Base-by-base conservation (phyloP, 441 rosid genomes). In the Populus hybrid region DNA sequence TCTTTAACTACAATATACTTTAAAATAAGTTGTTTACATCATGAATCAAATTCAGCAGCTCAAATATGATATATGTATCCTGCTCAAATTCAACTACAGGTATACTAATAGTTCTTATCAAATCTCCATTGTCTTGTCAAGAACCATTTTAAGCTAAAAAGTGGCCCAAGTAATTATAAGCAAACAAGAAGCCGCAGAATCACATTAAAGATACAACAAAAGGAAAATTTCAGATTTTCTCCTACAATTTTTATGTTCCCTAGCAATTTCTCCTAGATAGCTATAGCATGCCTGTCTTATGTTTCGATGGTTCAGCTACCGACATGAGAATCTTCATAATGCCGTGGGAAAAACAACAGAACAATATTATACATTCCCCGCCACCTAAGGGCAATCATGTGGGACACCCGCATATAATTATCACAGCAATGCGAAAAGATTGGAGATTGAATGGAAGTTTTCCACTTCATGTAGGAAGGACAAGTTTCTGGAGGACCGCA, bases 391-490 rank as follows among this genome's bases (percentile, higher is more conserved):
- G 24, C 23, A 59, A 79, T 68, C 74, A 69, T 28, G 70, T 74
- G 73, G 78, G 80, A 46, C 77, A 84, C 69, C 30, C 30, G 30
- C 34, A 46, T 72, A 66, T 53, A 77, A 71, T 75, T 69, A 78
- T 66, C 32, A 69, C 36, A 68, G 38, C 77, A 72, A 24, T 74
- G 67, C 53, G 80, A 73, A 65, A 70, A 64, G 69, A 76, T 71
- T 46, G 50, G n/a, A 64, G n/a, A 68, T 38, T 42, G 59, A 70
- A 73, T 24, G 28, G 34, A 67, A 46, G 26, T 63, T 78, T 83
- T 79, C 85, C 79, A 79, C 75, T 77, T 76, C 77, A 73, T 16
- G 74, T 46, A 19, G 79, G 82, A 35, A 79, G 82, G 83, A 69
- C 67, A 79, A 79, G 30, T 24, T 36, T 66, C 70, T 57, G 70